Evolutionary conservation across 768 basidiomycete species (phyloP).

Genomic region (Floccularia luteovirens): DNA sequence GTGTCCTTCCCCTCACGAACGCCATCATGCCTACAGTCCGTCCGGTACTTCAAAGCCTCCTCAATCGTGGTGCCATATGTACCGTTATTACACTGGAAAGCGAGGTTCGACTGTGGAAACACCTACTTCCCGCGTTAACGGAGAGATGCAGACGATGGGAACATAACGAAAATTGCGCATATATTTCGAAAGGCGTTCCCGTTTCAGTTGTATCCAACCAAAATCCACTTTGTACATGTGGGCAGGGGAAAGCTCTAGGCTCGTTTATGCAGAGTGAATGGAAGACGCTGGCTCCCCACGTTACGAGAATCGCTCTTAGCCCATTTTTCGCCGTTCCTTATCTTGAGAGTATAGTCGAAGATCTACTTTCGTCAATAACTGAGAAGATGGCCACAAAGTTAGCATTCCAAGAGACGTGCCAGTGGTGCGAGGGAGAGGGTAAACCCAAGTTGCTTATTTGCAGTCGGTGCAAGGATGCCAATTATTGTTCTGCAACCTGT

Average conservation of each 20-base stretch:
- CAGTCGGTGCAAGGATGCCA: slow-evolving; percentile 17
- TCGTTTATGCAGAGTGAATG: slow-evolving; percentile 26
- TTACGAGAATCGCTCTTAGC: slow-evolving; percentile 41
- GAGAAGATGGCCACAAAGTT: not conserved
- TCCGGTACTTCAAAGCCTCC: slow-evolving; percentile 7
- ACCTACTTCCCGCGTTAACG: slow-evolving; percentile 38
- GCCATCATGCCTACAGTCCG: slow-evolving; percentile 11
- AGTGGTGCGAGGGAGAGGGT: slow-evolving; percentile 18
- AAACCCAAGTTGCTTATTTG: slow-evolving; percentile 17
- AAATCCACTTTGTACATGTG: slow-evolving; percentile 45
- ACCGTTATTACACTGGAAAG: slow-evolving; percentile 15
- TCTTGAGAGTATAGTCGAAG: slow-evolving; percentile 26
- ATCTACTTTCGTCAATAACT: slow-evolving; percentile 3
- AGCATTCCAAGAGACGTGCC: slow-evolving; percentile 13
- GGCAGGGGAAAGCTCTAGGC: slow-evolving; percentile 37
- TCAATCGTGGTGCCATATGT: slow-evolving; percentile 4
- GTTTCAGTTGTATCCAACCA: slow-evolving; percentile 24
- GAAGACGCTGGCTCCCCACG: slow-evolving; percentile 31
- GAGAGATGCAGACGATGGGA: slow-evolving; percentile 50
- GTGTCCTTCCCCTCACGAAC: slow-evolving; percentile 28
- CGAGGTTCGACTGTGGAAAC: slow-evolving; percentile 39
- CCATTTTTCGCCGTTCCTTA: slow-evolving; percentile 48
- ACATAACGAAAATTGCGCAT: slow-evolving; percentile 41
- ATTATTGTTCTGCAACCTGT: slow-evolving; percentile 26
- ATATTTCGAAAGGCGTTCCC: slow-evolving; percentile 27